Base-by-base conservation (phyloP, 2,329 filamentous ascomycete genomes). In the Didymella glomerata region DNA sequence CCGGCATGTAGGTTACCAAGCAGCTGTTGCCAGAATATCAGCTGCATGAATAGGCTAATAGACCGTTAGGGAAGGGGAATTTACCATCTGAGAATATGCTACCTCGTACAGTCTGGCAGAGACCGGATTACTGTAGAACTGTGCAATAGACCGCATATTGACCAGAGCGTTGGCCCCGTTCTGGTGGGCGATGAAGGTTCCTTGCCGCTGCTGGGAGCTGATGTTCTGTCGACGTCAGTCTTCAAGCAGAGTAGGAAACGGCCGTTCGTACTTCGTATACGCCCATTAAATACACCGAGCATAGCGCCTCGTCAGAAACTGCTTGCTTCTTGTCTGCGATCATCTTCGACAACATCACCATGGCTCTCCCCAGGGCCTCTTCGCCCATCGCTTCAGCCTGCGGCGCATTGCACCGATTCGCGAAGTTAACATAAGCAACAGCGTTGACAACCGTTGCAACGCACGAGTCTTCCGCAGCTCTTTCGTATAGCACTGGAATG, bases 341-440 rank as follows among this genome's bases (percentile, higher is more conserved):
- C n/a, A 64, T 58, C 41, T 61, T 68, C 6, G 69, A 67, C 9
- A 75, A 48, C 40, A 70, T 36, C 14, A 61, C 62, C 36, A 73
- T 64, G 20, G 54, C 66, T 56, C 61, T 68, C 4, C 64, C 68
- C 7, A 71, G 45, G 34, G 52, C 65, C 40, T 72, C 69, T 32
- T 71, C 68, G n/a, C 60, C 67, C 14, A 72, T 47, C 1, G 57
- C 42, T 20, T 61, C 60, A 14, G 69, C 72, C 42, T 72, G 61
- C 7, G 68, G 60, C 25, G 63, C 63, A 20, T 73, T 66, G 41
- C 62, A 70, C 45, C 73, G 60, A 18, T 68, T 66, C 27, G 65
- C 61, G 49, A 68, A 74, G 30, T 76, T 76, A 36, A 66, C 60
- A 52, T 72, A 73, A 2, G 69, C 61, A 14, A 72, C 64, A n/a